A percentile compares a stretch with the other conserved stretches of the same genome.
These are phyloP conservation scores for Thraustotheca clavata DNA, from an alignment of 352 stramenopile species.

Conservation along the genomic window DNA sequence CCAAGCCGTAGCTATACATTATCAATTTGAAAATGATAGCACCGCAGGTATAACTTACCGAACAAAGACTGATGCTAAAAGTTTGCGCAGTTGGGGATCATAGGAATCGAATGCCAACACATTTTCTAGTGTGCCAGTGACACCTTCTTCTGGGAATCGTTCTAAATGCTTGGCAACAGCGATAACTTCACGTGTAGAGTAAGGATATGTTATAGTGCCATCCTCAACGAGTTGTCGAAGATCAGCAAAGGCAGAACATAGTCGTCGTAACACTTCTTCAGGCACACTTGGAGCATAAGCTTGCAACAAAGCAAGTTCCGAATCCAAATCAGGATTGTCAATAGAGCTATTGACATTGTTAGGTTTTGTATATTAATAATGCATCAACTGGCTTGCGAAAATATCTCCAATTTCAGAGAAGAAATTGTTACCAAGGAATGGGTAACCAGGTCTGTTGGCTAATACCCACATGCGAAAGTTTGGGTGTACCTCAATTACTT, in stretches of 20 bases:
- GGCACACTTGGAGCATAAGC: constrained; percentile 85
- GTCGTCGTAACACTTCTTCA: constrained; percentile 57
- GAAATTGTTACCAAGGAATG: constrained; percentile 97
- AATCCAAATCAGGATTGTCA: constrained; percentile 86
- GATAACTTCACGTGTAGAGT: constrained; percentile 91
- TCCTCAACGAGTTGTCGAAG: constrained; percentile 82
- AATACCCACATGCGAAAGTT: constrained; percentile 92
- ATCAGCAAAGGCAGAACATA: constrained; percentile 87
- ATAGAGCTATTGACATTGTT: constrained; percentile 49
- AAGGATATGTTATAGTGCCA: constrained; percentile 90
- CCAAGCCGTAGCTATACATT: constrained; percentile 24
- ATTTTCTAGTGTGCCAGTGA: constrained; percentile 81
- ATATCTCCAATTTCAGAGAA: constrained; percentile 91
- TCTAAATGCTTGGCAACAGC: constrained; percentile 91
- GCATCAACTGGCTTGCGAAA: constrained; percentile 83
- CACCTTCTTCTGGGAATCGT: constrained; percentile 85
- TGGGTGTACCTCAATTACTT: constrained; percentile 86
- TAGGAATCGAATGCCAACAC: constrained; percentile 92
- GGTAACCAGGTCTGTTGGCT: constrained; percentile 93
- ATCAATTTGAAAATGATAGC: constrained; percentile 20
- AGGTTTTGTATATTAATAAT: neutral
- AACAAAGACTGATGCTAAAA: constrained; percentile 73
- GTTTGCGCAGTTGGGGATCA: constrained; percentile 56
- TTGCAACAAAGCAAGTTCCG: constrained; percentile 83
- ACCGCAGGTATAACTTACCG: constrained; percentile 34